Evolutionary conservation across 75 land plant species (phyloP).

Genomic region (Picea sitchensis): DNA sequence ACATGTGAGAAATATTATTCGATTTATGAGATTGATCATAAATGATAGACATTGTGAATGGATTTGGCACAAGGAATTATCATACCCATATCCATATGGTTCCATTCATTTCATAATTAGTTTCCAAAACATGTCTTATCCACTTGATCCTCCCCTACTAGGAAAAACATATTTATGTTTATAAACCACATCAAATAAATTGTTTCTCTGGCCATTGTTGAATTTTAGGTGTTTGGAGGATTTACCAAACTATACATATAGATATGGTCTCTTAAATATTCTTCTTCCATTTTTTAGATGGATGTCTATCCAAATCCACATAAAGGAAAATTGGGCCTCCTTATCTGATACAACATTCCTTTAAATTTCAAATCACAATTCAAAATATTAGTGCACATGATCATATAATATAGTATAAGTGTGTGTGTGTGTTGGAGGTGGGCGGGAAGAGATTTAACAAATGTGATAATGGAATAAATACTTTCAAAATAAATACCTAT

Average conservation of each 20-base stretch:
- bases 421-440: too few relatives aligned
- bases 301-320: conserved; percentile 26
- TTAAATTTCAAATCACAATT: background rate
- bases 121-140: conserved; percentile 51
- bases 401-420: too few relatives aligned
- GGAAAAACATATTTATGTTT: conserved; percentile 30
- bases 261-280: conserved; percentile 38
- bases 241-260: conserved; percentile 55
- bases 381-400: too few relatives aligned
- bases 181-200: conserved; percentile 19
- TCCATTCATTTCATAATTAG: conserved; percentile 10
- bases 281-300: conserved; percentile 31
- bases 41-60: background rate
- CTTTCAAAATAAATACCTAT: conserved; percentile 43
- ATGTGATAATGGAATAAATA: conserved; percentile 44
- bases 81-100: conserved; percentile 14
- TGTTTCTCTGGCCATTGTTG: conserved; percentile 11
- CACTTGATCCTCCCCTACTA: background rate
- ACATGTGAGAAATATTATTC: background rate
- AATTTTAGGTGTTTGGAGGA: conserved; percentile 11
- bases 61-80: background rate
- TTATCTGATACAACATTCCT: conserved; percentile 33
- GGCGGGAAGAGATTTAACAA: conserved; percentile 19
- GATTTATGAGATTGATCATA: background rate
- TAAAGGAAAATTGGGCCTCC: conserved; percentile 25